A percentile compares a stretch with the other conserved stretches of the same genome.
These are phyloP conservation scores for Nadsonia starkeyi-henricii DNA, from an alignment of 1,139 yeast species.

Conservation along the genomic window DNA sequence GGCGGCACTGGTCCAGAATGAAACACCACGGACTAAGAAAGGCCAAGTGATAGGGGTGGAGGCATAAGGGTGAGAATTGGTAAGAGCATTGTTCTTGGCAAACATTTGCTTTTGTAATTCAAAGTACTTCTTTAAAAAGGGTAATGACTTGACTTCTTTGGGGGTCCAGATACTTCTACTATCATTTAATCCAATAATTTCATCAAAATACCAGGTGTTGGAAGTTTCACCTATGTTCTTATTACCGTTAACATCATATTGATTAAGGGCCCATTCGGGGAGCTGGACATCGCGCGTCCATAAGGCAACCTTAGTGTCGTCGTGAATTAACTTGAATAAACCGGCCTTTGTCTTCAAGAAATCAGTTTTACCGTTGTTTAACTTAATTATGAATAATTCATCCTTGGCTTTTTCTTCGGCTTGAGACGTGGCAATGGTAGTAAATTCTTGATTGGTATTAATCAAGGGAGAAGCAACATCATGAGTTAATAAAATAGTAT, in stretches of 20 bases:
- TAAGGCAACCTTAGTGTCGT: slow-evolving; percentile 80
- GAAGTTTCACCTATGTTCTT: slow-evolving; percentile 56
- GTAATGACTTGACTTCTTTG: slow-evolving; percentile 37
- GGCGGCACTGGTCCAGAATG: slow-evolving; percentile 80
- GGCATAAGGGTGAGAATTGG: slow-evolving; percentile 90
- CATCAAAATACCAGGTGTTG: slow-evolving; percentile 66
- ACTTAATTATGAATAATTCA: slow-evolving; percentile 59
- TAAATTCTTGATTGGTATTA: slow-evolving; percentile 86
- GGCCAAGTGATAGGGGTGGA: slow-evolving; percentile 94
- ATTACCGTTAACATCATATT: slow-evolving; percentile 91
- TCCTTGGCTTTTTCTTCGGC: slow-evolving; percentile 42
- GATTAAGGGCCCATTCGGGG: slow-evolving; percentile 91
- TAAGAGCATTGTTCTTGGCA: slow-evolving; percentile 74
- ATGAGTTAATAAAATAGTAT: slow-evolving; percentile 70
- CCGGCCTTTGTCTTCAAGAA: slow-evolving; percentile 57
- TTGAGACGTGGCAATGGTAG: slow-evolving; percentile 49
- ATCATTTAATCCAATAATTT: slow-evolving; percentile 46
- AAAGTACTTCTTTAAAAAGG: slow-evolving; percentile 77
- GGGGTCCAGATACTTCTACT: slow-evolving; percentile 43
- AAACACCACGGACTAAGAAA: slow-evolving; percentile 77
- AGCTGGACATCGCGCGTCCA: slow-evolving; percentile 82
- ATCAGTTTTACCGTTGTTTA: slow-evolving; percentile 40
- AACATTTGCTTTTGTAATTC: slow-evolving; percentile 86
- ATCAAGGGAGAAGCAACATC: slow-evolving; percentile 95
- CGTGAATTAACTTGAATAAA: slow-evolving; percentile 58